These are phyloP conservation scores for Cryphonectria nitschkei DNA, from an alignment of 2,329 filamentous ascomycete genomes.

Conservation along the genomic window DNA sequence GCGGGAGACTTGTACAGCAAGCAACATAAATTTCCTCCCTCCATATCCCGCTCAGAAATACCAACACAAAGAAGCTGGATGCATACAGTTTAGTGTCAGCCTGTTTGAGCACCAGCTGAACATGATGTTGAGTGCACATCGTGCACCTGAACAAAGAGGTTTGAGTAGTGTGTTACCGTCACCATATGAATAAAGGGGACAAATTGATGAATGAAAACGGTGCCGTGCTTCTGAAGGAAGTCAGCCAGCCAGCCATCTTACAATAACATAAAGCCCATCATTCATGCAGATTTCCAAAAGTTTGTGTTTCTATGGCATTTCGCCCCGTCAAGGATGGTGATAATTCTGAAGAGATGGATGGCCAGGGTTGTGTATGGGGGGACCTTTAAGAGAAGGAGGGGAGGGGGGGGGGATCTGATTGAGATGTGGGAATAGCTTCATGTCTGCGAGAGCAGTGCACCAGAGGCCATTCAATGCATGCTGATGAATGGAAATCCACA, in stretches of 20 bases:
- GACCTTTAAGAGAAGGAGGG: no score
- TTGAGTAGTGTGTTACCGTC: neutral
- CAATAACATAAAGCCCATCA: neutral
- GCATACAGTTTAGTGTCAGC: constrained; percentile 23
- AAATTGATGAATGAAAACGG: neutral
- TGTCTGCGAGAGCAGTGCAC: neutral
- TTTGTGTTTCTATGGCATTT: neutral
- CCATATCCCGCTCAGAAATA: neutral
- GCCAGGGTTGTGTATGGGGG: neutral
- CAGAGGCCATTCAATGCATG: neutral
- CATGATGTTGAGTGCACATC: neutral
- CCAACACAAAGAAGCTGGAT: constrained; percentile 20
- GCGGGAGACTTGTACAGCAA: neutral
- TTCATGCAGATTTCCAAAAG: neutral
- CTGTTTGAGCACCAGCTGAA: constrained; percentile 5
- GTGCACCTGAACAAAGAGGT: neutral
- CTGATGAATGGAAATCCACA: neutral
- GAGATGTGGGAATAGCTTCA: neutral
- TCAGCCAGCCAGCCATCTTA: neutral
- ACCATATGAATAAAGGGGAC: neutral
- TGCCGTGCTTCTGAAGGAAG: neutral
- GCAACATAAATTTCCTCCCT: neutral
- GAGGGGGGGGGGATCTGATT: neutral
- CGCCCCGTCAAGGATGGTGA: no score
- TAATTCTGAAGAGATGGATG: no score